Percentiles rank a stretch among this genome's conserved stretches.
Evolutionary conservation across 2,329 filamentous ascomycete genomes (phyloP).

Genomic region (Alternaria ventricosa): DNA sequence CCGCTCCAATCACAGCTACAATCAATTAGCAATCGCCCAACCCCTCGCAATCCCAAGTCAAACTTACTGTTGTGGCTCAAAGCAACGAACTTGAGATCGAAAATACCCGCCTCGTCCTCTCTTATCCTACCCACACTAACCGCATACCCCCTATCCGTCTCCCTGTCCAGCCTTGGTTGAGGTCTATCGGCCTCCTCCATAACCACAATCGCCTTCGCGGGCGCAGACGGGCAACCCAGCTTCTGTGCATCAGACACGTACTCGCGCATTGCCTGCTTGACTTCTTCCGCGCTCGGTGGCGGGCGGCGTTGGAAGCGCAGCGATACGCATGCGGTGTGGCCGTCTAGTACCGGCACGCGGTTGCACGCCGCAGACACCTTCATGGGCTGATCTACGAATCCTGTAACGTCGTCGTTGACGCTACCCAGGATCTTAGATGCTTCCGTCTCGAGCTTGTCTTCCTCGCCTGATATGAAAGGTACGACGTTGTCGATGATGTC

Average conservation of each 20-base stretch:
- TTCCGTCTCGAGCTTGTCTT: slow-evolving; percentile 95
- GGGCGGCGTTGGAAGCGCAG: slow-evolving; percentile 80
- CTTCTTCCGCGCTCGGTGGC: slow-evolving; percentile 74
- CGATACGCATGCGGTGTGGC: slow-evolving; percentile 93
- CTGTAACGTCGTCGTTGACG: slow-evolving; percentile 73
- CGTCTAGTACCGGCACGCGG: slow-evolving; percentile 91
- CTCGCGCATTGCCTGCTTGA: slow-evolving; percentile 77
- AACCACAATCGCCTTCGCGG: slow-evolving; percentile 79
- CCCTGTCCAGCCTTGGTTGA: slow-evolving; percentile 87
- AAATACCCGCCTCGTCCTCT: slow-evolving; percentile 85
- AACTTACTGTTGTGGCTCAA: slow-evolving; percentile 78
- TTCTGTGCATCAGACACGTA: slow-evolving; percentile 84
- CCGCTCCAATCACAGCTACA: slow-evolving; percentile 84
- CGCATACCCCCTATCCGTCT: slow-evolving; percentile 84
- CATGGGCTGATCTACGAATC: slow-evolving; percentile 78
- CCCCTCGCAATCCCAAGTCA: slow-evolving; percentile 31
- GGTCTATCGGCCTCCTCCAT: slow-evolving; percentile 90
- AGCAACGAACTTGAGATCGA: slow-evolving; percentile 94
- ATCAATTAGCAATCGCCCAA: slow-evolving; percentile 22
- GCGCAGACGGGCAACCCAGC: slow-evolving; percentile 87
- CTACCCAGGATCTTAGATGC: slow-evolving; percentile 90
- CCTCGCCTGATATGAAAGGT: slow-evolving; percentile 90
- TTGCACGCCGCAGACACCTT: slow-evolving; percentile 89
- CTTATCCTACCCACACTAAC: slow-evolving; percentile 88
- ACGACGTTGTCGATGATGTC: slow-evolving; percentile 97